phyloP scores from a whole-genome alignment of 495 filamentous ascomycete species.

The Penicillium atrosanguineum region DNA sequence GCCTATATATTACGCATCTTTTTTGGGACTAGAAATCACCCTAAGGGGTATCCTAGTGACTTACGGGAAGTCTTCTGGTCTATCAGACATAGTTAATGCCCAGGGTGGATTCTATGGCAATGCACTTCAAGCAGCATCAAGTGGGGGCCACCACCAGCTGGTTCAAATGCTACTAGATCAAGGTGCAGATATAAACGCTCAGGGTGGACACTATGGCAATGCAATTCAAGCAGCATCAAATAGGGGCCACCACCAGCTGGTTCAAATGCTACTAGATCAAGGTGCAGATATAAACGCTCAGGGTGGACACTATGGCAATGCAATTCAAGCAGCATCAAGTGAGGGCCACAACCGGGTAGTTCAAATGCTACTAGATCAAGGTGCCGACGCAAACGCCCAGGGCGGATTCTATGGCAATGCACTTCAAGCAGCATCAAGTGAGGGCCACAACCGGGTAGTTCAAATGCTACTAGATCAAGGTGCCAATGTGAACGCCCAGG shows the following conservation, averaged over 20 bases:
- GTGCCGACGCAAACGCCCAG: slow-evolving; percentile 15
- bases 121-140: slow-evolving; percentile 20
- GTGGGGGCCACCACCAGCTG: slow-evolving; percentile 8
- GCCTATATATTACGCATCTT: slow-evolving; percentile 9
- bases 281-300: slow-evolving; percentile 16
- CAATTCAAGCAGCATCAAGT: slow-evolving; percentile 15
- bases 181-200: slow-evolving; percentile 24
- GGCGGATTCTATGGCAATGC: slow-evolving; percentile 7
- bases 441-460: slow-evolving; percentile 7
- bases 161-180: slow-evolving; percentile 23
- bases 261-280: slow-evolving; percentile 17
- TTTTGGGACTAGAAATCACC: slow-evolving; percentile 7
- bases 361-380: slow-evolving; percentile 13
- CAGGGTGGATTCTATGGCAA: slow-evolving; percentile 10
- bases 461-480: slow-evolving; percentile 18
- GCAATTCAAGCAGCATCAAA: slow-evolving; percentile 20
- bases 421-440: slow-evolving; percentile 13
- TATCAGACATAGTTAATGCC: slow-evolving; percentile 10
- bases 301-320: slow-evolving; percentile 5
- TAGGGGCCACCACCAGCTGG: slow-evolving; percentile 10
- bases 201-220: background rate
- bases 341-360: slow-evolving; percentile 5
- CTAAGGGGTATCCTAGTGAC: background rate
- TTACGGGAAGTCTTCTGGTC: background rate
- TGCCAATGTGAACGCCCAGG: slow-evolving; percentile 19